These are phyloP conservation scores for Beauveria asiatica DNA, from an alignment of 2,329 filamentous ascomycete genomes.

Conservation along the genomic window DNA sequence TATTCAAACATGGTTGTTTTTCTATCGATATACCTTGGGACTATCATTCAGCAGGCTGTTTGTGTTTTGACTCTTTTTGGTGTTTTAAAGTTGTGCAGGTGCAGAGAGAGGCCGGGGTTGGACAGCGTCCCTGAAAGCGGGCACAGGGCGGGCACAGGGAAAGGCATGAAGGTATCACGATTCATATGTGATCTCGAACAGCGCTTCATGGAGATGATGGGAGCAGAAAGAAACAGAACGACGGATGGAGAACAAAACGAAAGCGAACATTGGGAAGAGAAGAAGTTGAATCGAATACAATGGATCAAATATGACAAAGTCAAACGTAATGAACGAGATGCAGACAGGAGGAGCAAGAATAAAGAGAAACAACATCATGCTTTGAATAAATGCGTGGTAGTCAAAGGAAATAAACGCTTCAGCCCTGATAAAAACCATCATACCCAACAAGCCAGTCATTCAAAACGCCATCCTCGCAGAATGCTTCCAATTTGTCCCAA, in stretches of 20 bases:
- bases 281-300: no score
- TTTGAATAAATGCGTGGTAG: background rate
- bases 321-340: background rate
- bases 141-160: background rate
- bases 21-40: constrained; percentile 9
- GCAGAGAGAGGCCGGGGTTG: background rate
- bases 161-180: background rate
- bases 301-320: no score
- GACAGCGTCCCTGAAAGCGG: background rate
- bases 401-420: background rate
- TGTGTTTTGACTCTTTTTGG: background rate
- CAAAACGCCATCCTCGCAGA: background rate
- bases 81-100: background rate
- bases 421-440: background rate
- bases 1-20: background rate
- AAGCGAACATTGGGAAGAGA: background rate
- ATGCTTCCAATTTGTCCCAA: background rate
- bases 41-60: constrained; percentile 3
- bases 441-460: background rate
- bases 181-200: background rate
- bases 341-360: background rate
- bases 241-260: no score
- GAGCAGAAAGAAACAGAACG: background rate
- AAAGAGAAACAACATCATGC: background rate
- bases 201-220: background rate